These are phyloP conservation scores for Falciphora oryzae DNA, from an alignment of 2,329 filamentous ascomycete species.

Conservation along the genomic window DNA sequence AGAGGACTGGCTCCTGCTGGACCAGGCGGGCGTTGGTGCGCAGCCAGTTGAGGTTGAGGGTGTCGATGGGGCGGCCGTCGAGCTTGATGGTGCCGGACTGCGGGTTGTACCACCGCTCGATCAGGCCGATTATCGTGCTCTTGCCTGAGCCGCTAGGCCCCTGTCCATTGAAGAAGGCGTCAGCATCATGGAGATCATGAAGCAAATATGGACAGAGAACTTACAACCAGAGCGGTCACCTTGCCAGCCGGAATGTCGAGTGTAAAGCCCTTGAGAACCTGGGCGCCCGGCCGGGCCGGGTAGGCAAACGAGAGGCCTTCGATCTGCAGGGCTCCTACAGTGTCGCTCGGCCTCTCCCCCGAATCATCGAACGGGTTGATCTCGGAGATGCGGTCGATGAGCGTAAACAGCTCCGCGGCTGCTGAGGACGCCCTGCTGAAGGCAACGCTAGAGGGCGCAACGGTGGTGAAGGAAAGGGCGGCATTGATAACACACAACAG, in stretches of 20 bases:
- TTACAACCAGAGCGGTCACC: constrained; percentile 35
- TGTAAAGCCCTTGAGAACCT: constrained; percentile 35
- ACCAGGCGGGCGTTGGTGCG: constrained; percentile 58
- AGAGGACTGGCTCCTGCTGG: constrained; percentile 63
- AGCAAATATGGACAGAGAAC: constrained; percentile 5
- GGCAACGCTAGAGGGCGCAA: constrained; percentile 32
- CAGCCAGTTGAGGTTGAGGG: constrained; percentile 42
- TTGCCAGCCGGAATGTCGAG: constrained; percentile 39
- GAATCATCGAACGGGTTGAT: constrained; percentile 30
- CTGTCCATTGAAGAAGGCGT: constrained; percentile 13
- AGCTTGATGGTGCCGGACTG: constrained; percentile 28
- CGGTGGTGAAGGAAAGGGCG: constrained; percentile 27
- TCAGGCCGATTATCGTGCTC: constrained; percentile 32
- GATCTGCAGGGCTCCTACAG: constrained; percentile 30
- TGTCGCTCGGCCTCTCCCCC: constrained; percentile 25
- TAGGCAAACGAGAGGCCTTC: constrained; percentile 39
- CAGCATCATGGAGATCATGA: not conserved
- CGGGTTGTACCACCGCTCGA: constrained; percentile 35
- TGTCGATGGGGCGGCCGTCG: constrained; percentile 27
- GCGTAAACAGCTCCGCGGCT: constrained; percentile 29
- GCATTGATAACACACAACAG: constrained; percentile 33
- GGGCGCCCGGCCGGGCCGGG: constrained; percentile 35
- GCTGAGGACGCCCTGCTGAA: constrained; percentile 32
- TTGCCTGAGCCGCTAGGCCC: constrained; percentile 33
- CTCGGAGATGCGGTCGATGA: constrained; percentile 31